These are phyloP conservation scores for Ramalina peruviana DNA, from an alignment of 495 filamentous ascomycete species.

Conservation along the genomic window DNA sequence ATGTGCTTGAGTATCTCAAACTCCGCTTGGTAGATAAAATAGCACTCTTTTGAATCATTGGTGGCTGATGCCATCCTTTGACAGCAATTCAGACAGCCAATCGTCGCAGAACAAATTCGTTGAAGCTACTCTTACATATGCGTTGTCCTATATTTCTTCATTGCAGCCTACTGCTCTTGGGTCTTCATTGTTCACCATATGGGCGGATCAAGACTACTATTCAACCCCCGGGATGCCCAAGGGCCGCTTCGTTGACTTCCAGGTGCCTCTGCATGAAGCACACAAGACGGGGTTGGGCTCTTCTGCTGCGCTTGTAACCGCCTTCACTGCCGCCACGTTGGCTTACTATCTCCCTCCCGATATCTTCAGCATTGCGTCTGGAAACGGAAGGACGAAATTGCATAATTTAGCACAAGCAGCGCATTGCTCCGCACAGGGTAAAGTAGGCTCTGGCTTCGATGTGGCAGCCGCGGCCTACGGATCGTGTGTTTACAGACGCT, in stretches of 20 bases:
- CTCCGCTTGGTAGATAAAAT: too few relatives aligned
- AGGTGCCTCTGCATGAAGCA: conserved; percentile 57
- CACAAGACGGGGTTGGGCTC: conserved; percentile 97
- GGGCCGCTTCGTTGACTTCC: conserved; percentile 60
- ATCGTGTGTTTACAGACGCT: conserved; percentile 77
- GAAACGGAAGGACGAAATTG: conserved; percentile 29
- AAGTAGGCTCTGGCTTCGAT: conserved; percentile 91
- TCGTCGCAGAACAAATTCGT: conserved; percentile 67
- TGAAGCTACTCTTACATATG: conserved; percentile 78
- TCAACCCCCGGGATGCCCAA: conserved; percentile 44
- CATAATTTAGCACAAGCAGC: conserved; percentile 90
- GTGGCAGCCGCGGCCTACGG: conserved; percentile 90
- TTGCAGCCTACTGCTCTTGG: conserved; percentile 41
- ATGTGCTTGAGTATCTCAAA: too few relatives aligned
- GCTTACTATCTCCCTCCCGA: conserved; percentile 58
- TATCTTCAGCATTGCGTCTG: conserved; percentile 38
- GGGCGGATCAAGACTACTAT: conserved; percentile 95
- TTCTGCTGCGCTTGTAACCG: conserved; percentile 87
- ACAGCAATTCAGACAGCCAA: conserved; percentile 14
- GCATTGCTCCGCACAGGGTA: conserved; percentile 93
- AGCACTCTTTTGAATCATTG: too few relatives aligned
- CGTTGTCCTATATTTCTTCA: conserved; percentile 63
- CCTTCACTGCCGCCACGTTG: conserved; percentile 64
- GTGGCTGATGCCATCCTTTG: conserved; percentile 16
- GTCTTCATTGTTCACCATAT: conserved; percentile 65